Base-by-base conservation (phyloP, 2,329 filamentous ascomycete species). In the Camillea tinctor region DNA sequence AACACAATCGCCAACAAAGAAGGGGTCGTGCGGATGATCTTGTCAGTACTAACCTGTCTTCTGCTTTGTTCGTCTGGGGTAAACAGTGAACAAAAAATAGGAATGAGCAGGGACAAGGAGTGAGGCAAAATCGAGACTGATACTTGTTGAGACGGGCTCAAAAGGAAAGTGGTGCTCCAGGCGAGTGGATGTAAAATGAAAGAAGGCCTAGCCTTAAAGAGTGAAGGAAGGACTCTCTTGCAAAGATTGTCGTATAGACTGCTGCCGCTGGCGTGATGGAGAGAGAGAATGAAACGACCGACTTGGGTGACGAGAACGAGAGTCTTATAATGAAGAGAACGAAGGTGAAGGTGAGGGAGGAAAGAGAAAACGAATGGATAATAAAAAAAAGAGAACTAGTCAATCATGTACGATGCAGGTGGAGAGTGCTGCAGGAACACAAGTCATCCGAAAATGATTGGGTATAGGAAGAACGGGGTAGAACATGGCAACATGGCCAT, bases 81-180 rank as follows among this genome's bases (percentile, higher is more conserved):
- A 57, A 66, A 68, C 64, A 44, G 11, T 30, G 13, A 30, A 7
- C 26, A 30, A 11, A 68, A 68, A 68, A 64, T 61, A 50, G 59
- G 51, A 50, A 64, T 63, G 50, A 66, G 54, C 24, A 55, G 55
- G n/a, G 58, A 58, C 57, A 61, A 60, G 40, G 64, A 69, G 66
- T 68, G 67, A 71, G 60, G 50, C 58, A 61, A 63, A 60, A 66
- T 56, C 49, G 53, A 48, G 65, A 60, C 62, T 56, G 56, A 64
- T 70, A 66, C 60, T 70, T 64, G 59, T 66, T 56, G 64, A 68
- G 67, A 60, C 68, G 58, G 56, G 61, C 66, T 67, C 72, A 65
- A 71, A 76, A 72, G 70, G 72, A 75, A 71, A 65, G 70, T 74
- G 72, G 69, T 79, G 77, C 77, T 69, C 78, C 77, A 75, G 77